Evolutionary conservation across 108 stramenopile genomes (phyloP).

Genomic region (Stephanodiscus minutulus): DNA sequence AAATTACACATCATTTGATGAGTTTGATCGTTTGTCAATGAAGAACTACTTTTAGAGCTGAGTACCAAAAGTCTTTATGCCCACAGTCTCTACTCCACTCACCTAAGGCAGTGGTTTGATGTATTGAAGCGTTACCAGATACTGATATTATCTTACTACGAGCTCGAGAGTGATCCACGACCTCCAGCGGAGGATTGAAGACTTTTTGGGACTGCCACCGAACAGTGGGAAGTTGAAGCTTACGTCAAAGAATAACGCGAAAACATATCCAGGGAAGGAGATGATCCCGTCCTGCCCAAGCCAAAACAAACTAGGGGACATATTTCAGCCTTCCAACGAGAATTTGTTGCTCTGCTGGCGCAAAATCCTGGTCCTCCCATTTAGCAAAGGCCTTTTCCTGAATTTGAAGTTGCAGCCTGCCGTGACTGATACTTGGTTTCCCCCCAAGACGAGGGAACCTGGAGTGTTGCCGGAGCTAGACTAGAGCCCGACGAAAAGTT

Average conservation of each 20-base stretch:
- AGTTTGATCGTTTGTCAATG: neutral
- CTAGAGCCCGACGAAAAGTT: no score
- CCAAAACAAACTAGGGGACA: no score
- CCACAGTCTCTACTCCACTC: constrained; percentile 32
- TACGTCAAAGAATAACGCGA: no score
- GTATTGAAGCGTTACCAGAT: constrained; percentile 42
- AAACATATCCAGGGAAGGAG: no score
- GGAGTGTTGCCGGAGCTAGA: no score
- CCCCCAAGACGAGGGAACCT: no score
- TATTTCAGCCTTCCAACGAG: constrained; percentile 13
- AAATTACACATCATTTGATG: constrained; percentile 7
- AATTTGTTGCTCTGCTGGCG: constrained; percentile 24
- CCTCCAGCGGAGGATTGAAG: constrained; percentile 26
- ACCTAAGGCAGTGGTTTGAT: constrained; percentile 40
- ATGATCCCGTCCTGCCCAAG: no score
- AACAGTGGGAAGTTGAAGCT: no score
- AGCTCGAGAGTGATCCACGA: constrained; percentile 26
- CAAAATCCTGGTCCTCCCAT: constrained; percentile 31
- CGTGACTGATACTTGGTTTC: no score
- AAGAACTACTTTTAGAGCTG: constrained; percentile 3
- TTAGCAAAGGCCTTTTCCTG: constrained; percentile 39
- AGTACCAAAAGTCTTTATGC: neutral
- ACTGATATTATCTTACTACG: constrained; percentile 41
- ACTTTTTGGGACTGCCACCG: constrained; percentile 19
- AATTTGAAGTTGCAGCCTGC: constrained; percentile 3